Percentiles rank a stretch among this genome's conserved stretches.
These are phyloP conservation scores for Ziziphus jujuba DNA, from an alignment of 306 rosid species.

Conservation along the genomic window DNA sequence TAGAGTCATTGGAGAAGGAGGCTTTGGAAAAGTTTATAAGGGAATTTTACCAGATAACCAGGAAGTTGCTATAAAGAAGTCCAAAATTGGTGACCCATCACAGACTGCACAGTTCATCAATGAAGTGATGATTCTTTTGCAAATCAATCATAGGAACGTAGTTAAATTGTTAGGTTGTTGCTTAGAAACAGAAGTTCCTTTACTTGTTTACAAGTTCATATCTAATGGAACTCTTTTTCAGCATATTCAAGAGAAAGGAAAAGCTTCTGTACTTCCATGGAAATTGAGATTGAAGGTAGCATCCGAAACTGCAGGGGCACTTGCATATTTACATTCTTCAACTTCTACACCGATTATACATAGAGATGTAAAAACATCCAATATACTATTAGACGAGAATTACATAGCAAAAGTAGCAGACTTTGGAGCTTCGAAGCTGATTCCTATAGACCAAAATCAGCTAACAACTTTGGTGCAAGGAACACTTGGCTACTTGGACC, in stretches of 20 bases:
- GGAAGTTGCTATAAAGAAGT: slow-evolving; percentile 1
- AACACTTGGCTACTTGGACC: slow-evolving; percentile 28
- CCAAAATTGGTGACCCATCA: neutral
- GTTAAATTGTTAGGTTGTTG: slow-evolving; percentile 1
- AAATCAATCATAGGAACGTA: slow-evolving; percentile 1
- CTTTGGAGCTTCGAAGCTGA: slow-evolving; percentile 18
- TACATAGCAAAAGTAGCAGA: slow-evolving; percentile 20
- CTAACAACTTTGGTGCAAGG: slow-evolving; percentile 25
- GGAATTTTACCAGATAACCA: neutral
- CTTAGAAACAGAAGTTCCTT: too few species aligned
- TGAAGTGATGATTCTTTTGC: neutral
- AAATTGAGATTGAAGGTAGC: too few species aligned
- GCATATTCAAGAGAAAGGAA: too few species aligned
- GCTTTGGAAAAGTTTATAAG: slow-evolving; percentile 1
- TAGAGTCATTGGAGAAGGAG: slow-evolving; percentile 4
- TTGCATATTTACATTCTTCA: too few species aligned
- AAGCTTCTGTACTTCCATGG: too few species aligned
- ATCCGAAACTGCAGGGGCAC: too few species aligned
- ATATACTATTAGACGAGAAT: slow-evolving; percentile 23
- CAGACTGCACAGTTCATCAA: neutral
- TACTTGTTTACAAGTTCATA: too few species aligned
- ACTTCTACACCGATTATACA: too few species aligned
- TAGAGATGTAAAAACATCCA: slow-evolving; percentile 12
- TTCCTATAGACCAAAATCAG: slow-evolving; percentile 8
- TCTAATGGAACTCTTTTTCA: too few species aligned